Percentiles rank a stretch among this genome's conserved stretches.
These are phyloP conservation scores for Mycena indigotica DNA, from an alignment of 768 basidiomycete species.

Conservation along the genomic window DNA sequence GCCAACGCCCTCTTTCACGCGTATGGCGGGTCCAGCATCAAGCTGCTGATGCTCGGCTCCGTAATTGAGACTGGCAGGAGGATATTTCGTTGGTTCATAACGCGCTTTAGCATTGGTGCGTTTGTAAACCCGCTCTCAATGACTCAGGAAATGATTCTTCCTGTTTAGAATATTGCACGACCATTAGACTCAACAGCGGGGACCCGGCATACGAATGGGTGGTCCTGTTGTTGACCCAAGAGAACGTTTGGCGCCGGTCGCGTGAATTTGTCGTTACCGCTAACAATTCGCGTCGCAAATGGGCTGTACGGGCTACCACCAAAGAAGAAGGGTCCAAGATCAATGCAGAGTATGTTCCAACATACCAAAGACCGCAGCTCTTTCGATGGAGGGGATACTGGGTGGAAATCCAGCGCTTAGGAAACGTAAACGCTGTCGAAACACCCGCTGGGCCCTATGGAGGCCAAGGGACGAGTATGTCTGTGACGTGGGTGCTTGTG, in stretches of 20 bases:
- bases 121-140: not conserved
- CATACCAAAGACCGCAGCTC: constrained; percentile 41
- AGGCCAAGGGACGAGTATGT: constrained; percentile 16
- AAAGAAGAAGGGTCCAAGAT: constrained; percentile 22
- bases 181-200: constrained; percentile 39
- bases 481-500: constrained; percentile 36
- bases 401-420: constrained; percentile 37
- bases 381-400: constrained; percentile 49
- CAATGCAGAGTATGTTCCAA: constrained; percentile 46
- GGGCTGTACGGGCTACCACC: constrained; percentile 11
- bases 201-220: constrained; percentile 50
- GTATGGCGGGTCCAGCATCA: constrained; percentile 12
- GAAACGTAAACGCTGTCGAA: constrained; percentile 9
- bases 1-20: constrained; percentile 1
- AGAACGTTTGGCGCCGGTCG: constrained; percentile 8
- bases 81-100: constrained; percentile 13
- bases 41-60: constrained; percentile 16
- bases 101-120: constrained; percentile 17
- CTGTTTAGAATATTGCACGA: constrained; percentile 40
- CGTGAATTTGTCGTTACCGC: constrained; percentile 6
- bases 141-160: not conserved
- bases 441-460: constrained; percentile 12
- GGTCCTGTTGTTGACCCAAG: constrained; percentile 32
- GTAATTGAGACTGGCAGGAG: constrained; percentile 16
- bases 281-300: constrained; percentile 13